These are phyloP conservation scores for Silene vulgaris DNA, from an alignment of 179 eudicot genomes.

Conservation along the genomic window DNA sequence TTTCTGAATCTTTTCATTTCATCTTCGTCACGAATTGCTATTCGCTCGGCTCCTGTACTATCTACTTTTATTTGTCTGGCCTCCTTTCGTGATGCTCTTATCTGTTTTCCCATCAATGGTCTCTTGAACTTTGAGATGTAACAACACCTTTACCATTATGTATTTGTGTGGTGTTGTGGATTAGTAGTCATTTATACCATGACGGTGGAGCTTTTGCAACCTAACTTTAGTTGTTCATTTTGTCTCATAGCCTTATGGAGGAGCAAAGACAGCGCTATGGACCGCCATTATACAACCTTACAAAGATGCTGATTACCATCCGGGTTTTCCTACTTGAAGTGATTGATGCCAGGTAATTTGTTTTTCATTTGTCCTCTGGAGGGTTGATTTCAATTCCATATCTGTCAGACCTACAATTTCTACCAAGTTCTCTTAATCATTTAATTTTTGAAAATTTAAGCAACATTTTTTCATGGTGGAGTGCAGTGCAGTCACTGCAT, in stretches of 20 bases:
- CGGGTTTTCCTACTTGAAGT: conserved; percentile 61
- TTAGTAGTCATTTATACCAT: background rate
- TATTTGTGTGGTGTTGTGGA: background rate
- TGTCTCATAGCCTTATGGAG: conserved; percentile 81
- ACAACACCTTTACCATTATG: background rate
- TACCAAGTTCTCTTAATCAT: background rate
- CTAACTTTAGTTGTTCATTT: conserved; percentile 19
- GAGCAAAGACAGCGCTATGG: conserved; percentile 96
- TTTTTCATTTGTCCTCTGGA: background rate
- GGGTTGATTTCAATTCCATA: background rate
- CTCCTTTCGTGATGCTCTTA: background rate
- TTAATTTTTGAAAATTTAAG: background rate
- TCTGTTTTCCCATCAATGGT: background rate
- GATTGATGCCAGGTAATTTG: conserved; percentile 54
- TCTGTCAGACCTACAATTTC: background rate
- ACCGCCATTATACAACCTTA: conserved; percentile 89
- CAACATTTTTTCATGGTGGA: background rate
- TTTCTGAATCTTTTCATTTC: conserved; percentile 3
- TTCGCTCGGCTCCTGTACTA: background rate
- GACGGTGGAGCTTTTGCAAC: background rate
- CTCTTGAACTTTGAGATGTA: background rate
- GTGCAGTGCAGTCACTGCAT: background rate
- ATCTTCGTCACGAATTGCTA: background rate
- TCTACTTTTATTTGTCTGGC: background rate
- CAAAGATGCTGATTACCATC: conserved; percentile 64